Evolutionary conservation across 331 rosid species (phyloP), one percentile per base, ranked within the genome.

Genomic region (Phaseolus coccineus): DNA sequence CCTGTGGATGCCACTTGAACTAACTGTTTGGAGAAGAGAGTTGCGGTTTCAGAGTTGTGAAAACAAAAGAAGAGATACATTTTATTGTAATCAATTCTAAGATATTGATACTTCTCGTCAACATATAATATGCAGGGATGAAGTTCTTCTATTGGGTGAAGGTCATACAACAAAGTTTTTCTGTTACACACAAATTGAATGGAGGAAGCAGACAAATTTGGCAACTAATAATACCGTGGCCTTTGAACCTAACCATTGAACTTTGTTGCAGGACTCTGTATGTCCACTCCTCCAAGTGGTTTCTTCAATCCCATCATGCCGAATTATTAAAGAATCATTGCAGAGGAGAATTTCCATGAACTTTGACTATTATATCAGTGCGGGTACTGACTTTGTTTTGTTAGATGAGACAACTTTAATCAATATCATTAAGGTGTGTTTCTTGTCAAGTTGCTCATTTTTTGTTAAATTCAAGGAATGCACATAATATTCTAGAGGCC

Each of bases 71-170:
- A 90, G 89, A 87, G 93, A 85, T 78, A 86, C 92, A 42, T 86
- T 88, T 85, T 85, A 65, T 80, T 78, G 76, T 70, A 84, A 85
- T 78, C 89, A 91, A 85, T 84, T 82, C 80, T 83, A 81, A 89
- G 86, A 89, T 92, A 91, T 91, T 92, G 86, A 90, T 89, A 80
- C 92, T 67, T 87, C 86, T 85, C 77, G 74, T 91, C 87, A 88
- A 90, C 92, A 85, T 85, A 90, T 91, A 84, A 90, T 80, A 92
- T 95, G 97, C 97, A 92, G 97, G 99, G 96, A 90, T 82, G 93
- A 95, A 91, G 94, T 91, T 88, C 92, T 81, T 86, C 90, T 91
- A 83, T 82, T 92, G 91, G 90, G 89, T 90, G 97, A 92, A 84
- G 94, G 88, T 90, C 98, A 92, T 84, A 88, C 96, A 82, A 57